Base-by-base conservation (phyloP, 1,284 basidiomycete species). In the Tausonia pullulans region DNA sequence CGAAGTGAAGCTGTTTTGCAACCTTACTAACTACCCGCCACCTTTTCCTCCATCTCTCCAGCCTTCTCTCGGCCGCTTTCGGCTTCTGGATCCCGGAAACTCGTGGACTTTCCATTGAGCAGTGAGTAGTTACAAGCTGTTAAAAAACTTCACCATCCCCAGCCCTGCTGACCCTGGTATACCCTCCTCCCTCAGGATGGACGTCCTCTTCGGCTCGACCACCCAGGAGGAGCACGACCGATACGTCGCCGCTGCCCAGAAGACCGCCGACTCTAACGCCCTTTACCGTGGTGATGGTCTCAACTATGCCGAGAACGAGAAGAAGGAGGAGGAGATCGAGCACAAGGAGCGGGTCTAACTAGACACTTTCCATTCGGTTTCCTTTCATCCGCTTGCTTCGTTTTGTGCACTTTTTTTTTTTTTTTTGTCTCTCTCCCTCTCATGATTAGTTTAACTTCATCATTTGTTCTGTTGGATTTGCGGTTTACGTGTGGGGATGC, bases 41-140 rank as follows among this genome's bases (percentile, higher is more conserved):
- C 27, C n/a, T 39, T 41, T 56, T 56, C n/a, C n/a, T 5, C 43
- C 40, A 27, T 46, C 57, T 27, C 5, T 40, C 49, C 64, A 61
- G 62, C 58, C 13, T 65, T n/a, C 60, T 65, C 27, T 61, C 59
- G 2, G 64, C 64, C 27, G 55, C 60, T 14, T 65, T 65, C 44
- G 64, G 60, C 11, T 65, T 65, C 50, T 65, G 60, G 60, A 27
- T 65, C 11, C 60, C 60, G 3, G 64, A 65, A 50, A 65, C 64
- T 9, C 13, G 44, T 9, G 60, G 60, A 8, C 46, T 61, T 2
- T 58, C 50, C 27, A 43, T 62, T 39, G 64, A 65, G 50, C 55
- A 65, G 49, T 27, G 27, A 27, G 27, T 27, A 27, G 27, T 27
- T 27, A 27, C 27, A 27, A 27, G 27, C 27, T 27, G 27, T 27